Evolutionary conservation across 2,329 filamentous ascomycete genomes (phyloP).

Genomic region (Aureobasidium sp.): DNA sequence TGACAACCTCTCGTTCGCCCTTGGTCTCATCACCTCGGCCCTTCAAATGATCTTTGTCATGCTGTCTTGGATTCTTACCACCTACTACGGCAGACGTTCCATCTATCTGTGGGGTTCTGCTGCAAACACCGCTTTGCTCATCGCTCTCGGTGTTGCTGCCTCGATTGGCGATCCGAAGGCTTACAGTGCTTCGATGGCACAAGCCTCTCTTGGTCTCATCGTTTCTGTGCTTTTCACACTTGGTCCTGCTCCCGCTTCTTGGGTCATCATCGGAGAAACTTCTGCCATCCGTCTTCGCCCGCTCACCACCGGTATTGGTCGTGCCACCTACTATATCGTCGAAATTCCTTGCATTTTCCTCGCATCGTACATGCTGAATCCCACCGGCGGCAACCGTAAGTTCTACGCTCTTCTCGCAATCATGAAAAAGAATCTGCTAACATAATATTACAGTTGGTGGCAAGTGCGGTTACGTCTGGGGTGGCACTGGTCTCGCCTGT

Average conservation of each 20-base stretch:
- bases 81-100: constrained; percentile 55
- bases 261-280: constrained; percentile 62
- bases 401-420: constrained; percentile 1
- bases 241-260: constrained; percentile 57
- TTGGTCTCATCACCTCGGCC: constrained; percentile 58
- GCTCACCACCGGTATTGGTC: constrained; percentile 59
- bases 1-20: constrained; percentile 50
- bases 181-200: constrained; percentile 43
- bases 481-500: constrained; percentile 51
- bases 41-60: constrained; percentile 58
- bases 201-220: constrained; percentile 57
- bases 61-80: constrained; percentile 60
- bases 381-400: constrained; percentile 29
- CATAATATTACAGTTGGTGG: constrained; percentile 31
- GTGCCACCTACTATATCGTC: constrained; percentile 56
- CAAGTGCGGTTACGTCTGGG: constrained; percentile 56
- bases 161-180: constrained; percentile 36
- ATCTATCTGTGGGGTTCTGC: constrained; percentile 57
- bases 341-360: constrained; percentile 63
- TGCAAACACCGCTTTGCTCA: constrained; percentile 48
- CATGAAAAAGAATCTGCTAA: constrained; percentile 24
- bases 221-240: constrained; percentile 59
- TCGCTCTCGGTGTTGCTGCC: constrained; percentile 54
- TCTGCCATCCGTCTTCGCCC: constrained; percentile 58
- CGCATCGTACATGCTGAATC: constrained; percentile 55